Evolutionary conservation across 805 yeast genomes (phyloP).

Genomic region (Saccharomycopsis oosterbeekiorum): DNA sequence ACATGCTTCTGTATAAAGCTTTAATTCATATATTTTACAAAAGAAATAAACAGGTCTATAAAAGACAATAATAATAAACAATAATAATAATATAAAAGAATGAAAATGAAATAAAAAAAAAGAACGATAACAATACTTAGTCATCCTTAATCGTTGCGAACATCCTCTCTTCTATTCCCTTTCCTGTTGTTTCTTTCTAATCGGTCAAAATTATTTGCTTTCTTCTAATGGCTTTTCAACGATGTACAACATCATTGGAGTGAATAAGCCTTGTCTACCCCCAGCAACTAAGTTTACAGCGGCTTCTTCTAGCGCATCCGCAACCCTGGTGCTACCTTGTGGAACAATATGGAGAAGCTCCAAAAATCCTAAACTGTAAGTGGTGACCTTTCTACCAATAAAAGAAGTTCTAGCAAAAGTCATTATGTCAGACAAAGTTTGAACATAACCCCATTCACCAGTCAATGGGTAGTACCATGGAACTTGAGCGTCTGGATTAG

Average conservation of each 20-base stretch:
- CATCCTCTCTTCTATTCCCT: neutral
- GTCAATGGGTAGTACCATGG: conserved; percentile 98
- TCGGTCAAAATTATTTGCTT: neutral
- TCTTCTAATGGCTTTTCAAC: conserved; percentile 63
- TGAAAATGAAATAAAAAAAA: no score
- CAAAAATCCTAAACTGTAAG: conserved; percentile 66
- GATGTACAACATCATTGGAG: conserved; percentile 95
- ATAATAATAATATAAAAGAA: no score
- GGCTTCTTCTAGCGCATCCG: conserved; percentile 91
- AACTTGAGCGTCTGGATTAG: conserved; percentile 67
- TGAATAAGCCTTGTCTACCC: conserved; percentile 80
- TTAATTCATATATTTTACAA: no score
- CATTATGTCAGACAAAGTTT: conserved; percentile 62
- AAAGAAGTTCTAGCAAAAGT: conserved; percentile 84
- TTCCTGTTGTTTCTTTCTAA: neutral
- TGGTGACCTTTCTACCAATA: conserved; percentile 80
- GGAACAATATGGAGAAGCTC: conserved; percentile 87
- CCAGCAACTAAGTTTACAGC: conserved; percentile 93
- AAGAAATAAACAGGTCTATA: no score
- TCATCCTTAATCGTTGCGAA: neutral
- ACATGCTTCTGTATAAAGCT: no score
- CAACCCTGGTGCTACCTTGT: conserved; percentile 82
- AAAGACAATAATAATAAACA: no score
- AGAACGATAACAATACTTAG: no score
- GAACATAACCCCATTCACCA: conserved; percentile 88